phyloP scores from a whole-genome alignment of 164 flowering plant genomes.

The Vitis rupestris region DNA sequence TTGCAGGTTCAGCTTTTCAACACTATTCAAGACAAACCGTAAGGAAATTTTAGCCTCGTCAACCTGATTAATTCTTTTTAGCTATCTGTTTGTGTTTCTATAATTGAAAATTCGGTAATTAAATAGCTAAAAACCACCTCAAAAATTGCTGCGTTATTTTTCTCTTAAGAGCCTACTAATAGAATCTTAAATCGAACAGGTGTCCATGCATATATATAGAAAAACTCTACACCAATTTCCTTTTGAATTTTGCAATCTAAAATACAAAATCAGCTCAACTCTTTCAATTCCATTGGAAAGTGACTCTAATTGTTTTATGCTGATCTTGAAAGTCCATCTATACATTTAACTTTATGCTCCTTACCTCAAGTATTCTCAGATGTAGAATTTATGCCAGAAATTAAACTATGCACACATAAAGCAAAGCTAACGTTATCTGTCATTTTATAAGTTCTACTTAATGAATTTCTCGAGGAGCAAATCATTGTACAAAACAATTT shows the following conservation, averaged over 20 bases:
- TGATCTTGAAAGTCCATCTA: not conserved
- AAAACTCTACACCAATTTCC: not conserved
- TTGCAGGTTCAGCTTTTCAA: slow-evolving; percentile 92
- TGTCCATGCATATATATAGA: not conserved
- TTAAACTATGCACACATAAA: too few relatives aligned
- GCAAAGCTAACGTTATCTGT: too few relatives aligned
- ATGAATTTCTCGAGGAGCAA: too few relatives aligned
- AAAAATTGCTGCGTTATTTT: not conserved
- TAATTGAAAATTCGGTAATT: not conserved
- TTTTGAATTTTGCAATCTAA: not conserved
- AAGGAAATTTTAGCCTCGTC: slow-evolving; percentile 25
- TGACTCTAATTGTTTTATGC: not conserved
- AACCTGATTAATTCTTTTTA: not conserved
- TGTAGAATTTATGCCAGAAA: too few relatives aligned
- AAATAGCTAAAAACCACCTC: not conserved
- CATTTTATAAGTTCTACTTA: too few relatives aligned
- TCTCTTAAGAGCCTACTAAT: not conserved
- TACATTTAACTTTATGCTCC: not conserved
- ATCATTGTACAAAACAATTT: too few relatives aligned
- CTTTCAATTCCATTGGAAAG: not conserved
- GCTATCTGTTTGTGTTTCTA: not conserved
- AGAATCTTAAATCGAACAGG: not conserved
- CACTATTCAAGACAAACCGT: slow-evolving; percentile 72
- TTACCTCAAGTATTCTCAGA: not conserved
- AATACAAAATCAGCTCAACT: not conserved